These are phyloP conservation scores for Solanum medicagineum DNA, from an alignment of 257 asterid genomes.

Conservation along the genomic window DNA sequence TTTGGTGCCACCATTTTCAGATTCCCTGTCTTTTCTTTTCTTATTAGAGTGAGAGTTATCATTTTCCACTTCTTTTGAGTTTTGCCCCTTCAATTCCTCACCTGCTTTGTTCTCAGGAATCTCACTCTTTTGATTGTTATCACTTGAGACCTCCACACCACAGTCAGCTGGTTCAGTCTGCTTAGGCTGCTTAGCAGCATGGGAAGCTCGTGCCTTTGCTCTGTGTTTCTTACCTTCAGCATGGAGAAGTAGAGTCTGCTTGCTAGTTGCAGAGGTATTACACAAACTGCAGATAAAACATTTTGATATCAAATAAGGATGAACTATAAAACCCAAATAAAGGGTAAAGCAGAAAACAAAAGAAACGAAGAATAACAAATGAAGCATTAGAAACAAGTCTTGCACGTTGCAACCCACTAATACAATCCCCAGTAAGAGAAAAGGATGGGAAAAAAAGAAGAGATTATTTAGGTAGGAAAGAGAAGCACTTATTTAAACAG, in stretches of 20 bases:
- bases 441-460: neutral
- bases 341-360: neutral
- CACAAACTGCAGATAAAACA: slow-evolving; percentile 53
- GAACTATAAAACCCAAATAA: neutral
- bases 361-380: neutral
- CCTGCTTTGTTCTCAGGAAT: slow-evolving; percentile 16
- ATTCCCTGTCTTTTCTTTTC: slow-evolving; percentile 52
- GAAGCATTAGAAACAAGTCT: neutral
- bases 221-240: slow-evolving; percentile 93
- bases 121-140: slow-evolving; percentile 13
- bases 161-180: slow-evolving; percentile 24
- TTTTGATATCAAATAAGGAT: neutral
- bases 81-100: slow-evolving; percentile 22
- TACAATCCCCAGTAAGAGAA: neutral
- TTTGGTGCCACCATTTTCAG: slow-evolving; percentile 28
- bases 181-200: slow-evolving; percentile 49
- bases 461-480: neutral
- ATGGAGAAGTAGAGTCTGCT: slow-evolving; percentile 85
- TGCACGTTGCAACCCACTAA: neutral
- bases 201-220: slow-evolving; percentile 82
- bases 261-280: slow-evolving; percentile 78
- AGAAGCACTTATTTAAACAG: neutral
- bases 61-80: slow-evolving; percentile 28
- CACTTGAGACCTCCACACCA: slow-evolving; percentile 2
- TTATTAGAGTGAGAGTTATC: slow-evolving; percentile 22